Conservation (phyloP, 257 asterid species). For the Anisodus tanguticus region DNA sequence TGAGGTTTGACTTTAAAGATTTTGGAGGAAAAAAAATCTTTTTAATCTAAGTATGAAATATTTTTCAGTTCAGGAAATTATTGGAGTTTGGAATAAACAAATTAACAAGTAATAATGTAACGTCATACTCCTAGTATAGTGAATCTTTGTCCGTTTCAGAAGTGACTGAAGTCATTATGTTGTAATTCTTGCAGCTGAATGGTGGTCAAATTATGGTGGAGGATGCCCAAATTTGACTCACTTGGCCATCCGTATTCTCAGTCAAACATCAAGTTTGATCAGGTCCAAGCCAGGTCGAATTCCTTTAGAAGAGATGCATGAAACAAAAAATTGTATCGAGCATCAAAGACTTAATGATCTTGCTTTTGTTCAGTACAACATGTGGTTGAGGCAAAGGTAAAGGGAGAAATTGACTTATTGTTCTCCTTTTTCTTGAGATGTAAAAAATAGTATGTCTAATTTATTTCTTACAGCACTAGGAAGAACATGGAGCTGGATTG, state of each 20-base stretch:
- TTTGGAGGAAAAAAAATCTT: background rate
- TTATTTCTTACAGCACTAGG: slow-evolving; percentile 44
- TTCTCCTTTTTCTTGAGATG: slow-evolving; percentile 2
- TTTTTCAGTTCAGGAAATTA: background rate
- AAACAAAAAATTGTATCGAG: slow-evolving; percentile 74
- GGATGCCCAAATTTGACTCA: slow-evolving; percentile 92
- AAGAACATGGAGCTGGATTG: slow-evolving; percentile 51
- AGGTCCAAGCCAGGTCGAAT: slow-evolving; percentile 53
- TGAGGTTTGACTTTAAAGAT: background rate
- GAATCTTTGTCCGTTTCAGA: background rate
- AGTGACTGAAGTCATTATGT: background rate
- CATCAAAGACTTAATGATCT: slow-evolving; percentile 80
- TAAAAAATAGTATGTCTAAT: slow-evolving; percentile 24
- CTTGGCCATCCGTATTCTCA: slow-evolving; percentile 78
- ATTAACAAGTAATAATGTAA: background rate
- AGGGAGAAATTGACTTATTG: slow-evolving; percentile 32
- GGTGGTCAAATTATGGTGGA: slow-evolving; percentile 97
- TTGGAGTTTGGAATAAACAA: slow-evolving; percentile 4
- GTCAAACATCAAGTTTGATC: slow-evolving; percentile 88
- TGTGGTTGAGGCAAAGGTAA: slow-evolving; percentile 79
- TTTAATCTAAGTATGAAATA: background rate
- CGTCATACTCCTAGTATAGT: background rate
- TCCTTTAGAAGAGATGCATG: slow-evolving; percentile 65
- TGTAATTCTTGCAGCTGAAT: slow-evolving; percentile 64
- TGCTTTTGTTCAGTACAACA: slow-evolving; percentile 74